A percentile compares a stretch with the other conserved stretches of the same genome.
Evolutionary conservation across 2,329 filamentous ascomycete genomes (phyloP).

Genomic region (Aplosporella prunicola): DNA sequence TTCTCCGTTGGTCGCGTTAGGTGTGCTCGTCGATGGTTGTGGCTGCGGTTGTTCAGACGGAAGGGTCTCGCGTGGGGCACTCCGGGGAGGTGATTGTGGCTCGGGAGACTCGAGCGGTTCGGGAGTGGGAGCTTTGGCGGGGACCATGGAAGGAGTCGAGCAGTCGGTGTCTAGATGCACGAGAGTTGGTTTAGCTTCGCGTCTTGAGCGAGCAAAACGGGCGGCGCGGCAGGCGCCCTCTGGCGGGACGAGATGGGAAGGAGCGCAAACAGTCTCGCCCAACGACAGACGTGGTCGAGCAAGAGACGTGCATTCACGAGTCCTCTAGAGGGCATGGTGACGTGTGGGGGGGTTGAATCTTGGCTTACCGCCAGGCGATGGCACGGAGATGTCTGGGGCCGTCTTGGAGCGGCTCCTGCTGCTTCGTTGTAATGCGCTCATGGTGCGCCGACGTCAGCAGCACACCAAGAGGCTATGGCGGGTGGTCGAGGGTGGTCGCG

Average conservation of each 20-base stretch:
- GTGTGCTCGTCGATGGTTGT: neutral
- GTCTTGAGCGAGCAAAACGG: too few relatives aligned
- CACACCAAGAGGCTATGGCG: constrained; percentile 2
- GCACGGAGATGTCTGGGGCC: constrained; percentile 18
- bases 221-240: too few relatives aligned
- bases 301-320: too few relatives aligned
- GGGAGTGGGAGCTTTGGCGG: constrained; percentile 9
- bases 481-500: neutral
- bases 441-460: constrained; percentile 24
- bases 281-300: too few relatives aligned
- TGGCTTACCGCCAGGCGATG: constrained; percentile 6
- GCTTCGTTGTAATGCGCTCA: constrained; percentile 29
- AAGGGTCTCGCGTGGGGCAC: constrained; percentile 5
- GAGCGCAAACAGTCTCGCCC: too few relatives aligned
- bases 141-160: constrained; percentile 4
- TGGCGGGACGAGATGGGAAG: too few relatives aligned
- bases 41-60: neutral
- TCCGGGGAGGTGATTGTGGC: constrained; percentile 5
- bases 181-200: too few relatives aligned
- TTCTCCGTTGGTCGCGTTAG: neutral
- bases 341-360: neutral
- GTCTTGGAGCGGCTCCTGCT: constrained; percentile 28
- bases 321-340: too few relatives aligned
- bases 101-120: constrained; percentile 11
- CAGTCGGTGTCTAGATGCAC: constrained; percentile 2